Evolutionary conservation across 257 asterid genomes (phyloP), one percentile per base, ranked within the genome.

Genomic region (Rehmannia glutinosa): DNA sequence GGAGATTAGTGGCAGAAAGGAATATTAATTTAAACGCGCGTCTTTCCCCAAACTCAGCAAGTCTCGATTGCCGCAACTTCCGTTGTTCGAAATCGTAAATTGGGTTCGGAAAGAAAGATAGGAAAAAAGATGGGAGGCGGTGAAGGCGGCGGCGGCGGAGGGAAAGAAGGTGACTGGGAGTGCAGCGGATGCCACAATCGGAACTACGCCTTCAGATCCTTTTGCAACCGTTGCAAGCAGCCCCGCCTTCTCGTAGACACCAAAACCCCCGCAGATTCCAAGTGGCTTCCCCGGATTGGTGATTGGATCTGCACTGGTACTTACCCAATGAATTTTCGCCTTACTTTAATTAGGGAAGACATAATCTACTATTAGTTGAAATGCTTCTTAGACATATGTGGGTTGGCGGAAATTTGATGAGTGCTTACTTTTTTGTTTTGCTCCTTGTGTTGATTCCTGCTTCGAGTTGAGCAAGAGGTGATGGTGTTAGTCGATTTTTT

Each of bases 261-360:
- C 77, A 82, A 76, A 64, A 88, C 96, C 59, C 96, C 96, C 9
- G 78, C 87, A 60, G 88, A 88, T 80, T 88, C 96, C 66, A 91
- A 88, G 75, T 88, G 97, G 96, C 88, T 86, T 66, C 97, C 97
- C 24, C 93, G 97, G 33, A 83, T 91, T 58, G 97, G 97, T 63
- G 97, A 91, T 78, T 91, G 97, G 96, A 88, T 91, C 83, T 91
- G 97, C 80, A 72, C 91, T 19, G 95, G 96, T 91, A 83, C 3
- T 39, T 41, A 24, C 24, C 30, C 49, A 5, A 8, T 62, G 4
- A 13, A 6, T 61, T 50, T 50, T 12, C 43, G 20, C 33, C 19
- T 28, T 50, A 8, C 45, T 45, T n/a, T n/a, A n/a, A n/a, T n/a
- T n/a, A 9, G 27, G 25, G 17, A 33, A 33, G 24, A 30, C 8